Evolutionary conservation across 176 grass and related monocot genomes (phyloP).

Genomic region (Oryza glaberrima): DNA sequence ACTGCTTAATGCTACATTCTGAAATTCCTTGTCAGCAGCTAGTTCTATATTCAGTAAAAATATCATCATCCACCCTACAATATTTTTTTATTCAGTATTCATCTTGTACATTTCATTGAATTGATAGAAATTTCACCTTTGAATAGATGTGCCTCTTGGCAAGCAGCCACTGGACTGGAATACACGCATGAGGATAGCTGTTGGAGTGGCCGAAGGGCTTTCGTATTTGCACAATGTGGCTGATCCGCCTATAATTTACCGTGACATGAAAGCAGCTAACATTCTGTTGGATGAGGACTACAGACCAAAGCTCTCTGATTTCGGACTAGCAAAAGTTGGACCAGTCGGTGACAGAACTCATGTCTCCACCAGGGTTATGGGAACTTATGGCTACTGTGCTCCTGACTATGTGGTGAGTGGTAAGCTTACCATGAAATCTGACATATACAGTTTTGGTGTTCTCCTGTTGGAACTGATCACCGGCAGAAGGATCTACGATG

Average conservation of each 20-base stretch:
- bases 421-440: constrained; percentile 86
- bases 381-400: constrained; percentile 93
- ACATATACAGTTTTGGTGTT: constrained; percentile 94
- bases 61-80: background rate
- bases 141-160: constrained; percentile 60
- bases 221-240: constrained; percentile 87
- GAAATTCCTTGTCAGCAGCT: background rate
- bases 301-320: constrained; percentile 94
- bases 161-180: constrained; percentile 87
- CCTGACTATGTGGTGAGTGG: constrained; percentile 88
- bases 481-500: constrained; percentile 75
- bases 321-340: constrained; percentile 90
- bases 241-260: constrained; percentile 87
- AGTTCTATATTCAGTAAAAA: constrained; percentile 2
- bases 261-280: constrained; percentile 92
- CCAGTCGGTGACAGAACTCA: constrained; percentile 83
- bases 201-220: constrained; percentile 84
- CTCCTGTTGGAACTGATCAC: constrained; percentile 89
- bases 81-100: background rate
- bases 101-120: background rate
- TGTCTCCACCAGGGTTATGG: constrained; percentile 96
- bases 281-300: constrained; percentile 79
- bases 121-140: constrained; percentile 43
- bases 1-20: constrained; percentile 1
- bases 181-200: constrained; percentile 79